Conservation (phyloP, 179 eudicot genomes). For the Pouteria campechiana region DNA sequence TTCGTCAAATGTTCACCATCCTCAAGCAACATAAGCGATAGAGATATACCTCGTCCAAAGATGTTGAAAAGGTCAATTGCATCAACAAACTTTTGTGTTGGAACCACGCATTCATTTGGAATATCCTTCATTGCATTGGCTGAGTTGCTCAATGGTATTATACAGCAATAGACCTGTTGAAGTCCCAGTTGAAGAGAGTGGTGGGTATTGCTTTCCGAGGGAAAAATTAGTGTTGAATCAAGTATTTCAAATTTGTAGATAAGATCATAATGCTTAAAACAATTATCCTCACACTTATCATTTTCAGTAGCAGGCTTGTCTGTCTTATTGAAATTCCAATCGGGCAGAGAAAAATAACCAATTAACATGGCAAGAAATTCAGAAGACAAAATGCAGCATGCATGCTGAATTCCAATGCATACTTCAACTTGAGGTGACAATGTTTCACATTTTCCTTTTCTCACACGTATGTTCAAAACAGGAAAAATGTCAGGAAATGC, state of each 20-base stretch:
- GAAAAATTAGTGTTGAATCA: slow-evolving; percentile 49
- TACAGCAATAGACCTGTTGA: slow-evolving; percentile 42
- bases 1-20: slow-evolving; percentile 15
- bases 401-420: slow-evolving; percentile 69
- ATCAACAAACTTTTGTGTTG: slow-evolving; percentile 24
- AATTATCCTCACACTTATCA: slow-evolving; percentile 3
- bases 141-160: slow-evolving; percentile 31
- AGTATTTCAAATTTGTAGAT: slow-evolving; percentile 54
- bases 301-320: slow-evolving; percentile 10
- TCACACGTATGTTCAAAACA: slow-evolving; percentile 47
- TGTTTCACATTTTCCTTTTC: slow-evolving; percentile 21
- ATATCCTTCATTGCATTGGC: slow-evolving; percentile 23
- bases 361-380: slow-evolving; percentile 65
- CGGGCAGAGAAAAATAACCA: slow-evolving; percentile 79
- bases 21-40: slow-evolving; percentile 30
- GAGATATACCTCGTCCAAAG: slow-evolving; percentile 54
- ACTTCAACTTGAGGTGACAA: slow-evolving; percentile 34
- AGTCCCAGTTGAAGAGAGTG: slow-evolving; percentile 53
- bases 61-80: slow-evolving; percentile 46
- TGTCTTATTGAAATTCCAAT: slow-evolving; percentile 36
- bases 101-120: slow-evolving; percentile 43
- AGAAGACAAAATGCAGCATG: slow-evolving; percentile 66
- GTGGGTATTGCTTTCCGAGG: slow-evolving; percentile 31
- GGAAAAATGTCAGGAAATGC: slow-evolving; percentile 30
- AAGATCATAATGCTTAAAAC: too few species aligned